phyloP scores from a whole-genome alignment of 2,329 filamentous ascomycete species.

The Sporothrix schenckii region DNA sequence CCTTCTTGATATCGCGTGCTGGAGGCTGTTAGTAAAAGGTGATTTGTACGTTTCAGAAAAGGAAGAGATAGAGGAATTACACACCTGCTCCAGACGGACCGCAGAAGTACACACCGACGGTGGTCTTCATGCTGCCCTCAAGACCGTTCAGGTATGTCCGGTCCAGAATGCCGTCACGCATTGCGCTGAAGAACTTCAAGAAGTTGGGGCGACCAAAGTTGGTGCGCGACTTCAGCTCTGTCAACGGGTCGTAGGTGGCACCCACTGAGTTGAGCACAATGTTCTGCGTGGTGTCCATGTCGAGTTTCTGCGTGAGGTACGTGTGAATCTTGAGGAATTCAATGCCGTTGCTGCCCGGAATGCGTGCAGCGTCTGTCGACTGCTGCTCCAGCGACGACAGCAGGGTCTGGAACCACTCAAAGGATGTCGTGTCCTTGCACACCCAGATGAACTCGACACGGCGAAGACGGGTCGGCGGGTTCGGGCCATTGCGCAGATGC shows the following conservation, averaged over 20 bases:
- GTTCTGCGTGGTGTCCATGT: conserved; percentile 90
- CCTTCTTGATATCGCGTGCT: conserved; percentile 82
- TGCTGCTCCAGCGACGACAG: conserved; percentile 89
- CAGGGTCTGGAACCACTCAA: conserved; percentile 98
- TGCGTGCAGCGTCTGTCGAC: conserved; percentile 68
- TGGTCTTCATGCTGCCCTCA: conserved; percentile 74
- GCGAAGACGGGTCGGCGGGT: conserved; percentile 84
- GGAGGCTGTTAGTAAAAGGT: conserved; percentile 46
- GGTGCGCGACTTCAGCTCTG: conserved; percentile 84
- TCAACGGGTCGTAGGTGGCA: conserved; percentile 83
- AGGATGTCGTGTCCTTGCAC: conserved; percentile 91
- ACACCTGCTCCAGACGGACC: conserved; percentile 73
- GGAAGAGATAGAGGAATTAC: conserved; percentile 37
- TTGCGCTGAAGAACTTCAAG: conserved; percentile 72
- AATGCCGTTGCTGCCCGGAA: conserved; percentile 66
- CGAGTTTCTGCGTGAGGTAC: conserved; percentile 91
- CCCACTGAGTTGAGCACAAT: conserved; percentile 97
- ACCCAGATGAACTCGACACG: conserved; percentile 99
- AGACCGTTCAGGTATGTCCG: conserved; percentile 83
- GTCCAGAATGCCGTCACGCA: conserved; percentile 86
- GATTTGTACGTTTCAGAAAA: neutral
- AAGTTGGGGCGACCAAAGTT: conserved; percentile 97
- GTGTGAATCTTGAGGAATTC: conserved; percentile 98
- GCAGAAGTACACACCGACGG: conserved; percentile 97
- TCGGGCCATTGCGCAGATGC: conserved; percentile 87